A percentile compares a stretch with the other conserved stretches of the same genome.
Conservation (phyloP, 805 yeast species). For the Starmerella bombi region DNA sequence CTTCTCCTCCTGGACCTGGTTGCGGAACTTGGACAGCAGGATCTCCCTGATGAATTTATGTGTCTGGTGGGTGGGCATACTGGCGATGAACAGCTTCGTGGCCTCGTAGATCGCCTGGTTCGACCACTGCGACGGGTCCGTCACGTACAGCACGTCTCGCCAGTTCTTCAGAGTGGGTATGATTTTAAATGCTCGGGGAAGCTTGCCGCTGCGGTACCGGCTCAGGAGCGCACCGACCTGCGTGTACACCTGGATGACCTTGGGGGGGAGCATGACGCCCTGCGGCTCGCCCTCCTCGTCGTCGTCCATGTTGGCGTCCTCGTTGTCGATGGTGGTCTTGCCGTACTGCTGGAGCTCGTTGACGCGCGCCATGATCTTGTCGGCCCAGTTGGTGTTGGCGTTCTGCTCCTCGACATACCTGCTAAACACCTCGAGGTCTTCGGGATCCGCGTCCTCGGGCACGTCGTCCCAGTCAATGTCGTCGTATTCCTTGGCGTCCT, state of each 20-base stretch:
- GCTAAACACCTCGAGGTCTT: slow-evolving; percentile 75
- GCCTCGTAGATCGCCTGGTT: slow-evolving; percentile 93
- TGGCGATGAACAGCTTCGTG: slow-evolving; percentile 83
- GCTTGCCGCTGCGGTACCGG: slow-evolving; percentile 86
- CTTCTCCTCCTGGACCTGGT: slow-evolving; percentile 30
- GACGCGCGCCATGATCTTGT: slow-evolving; percentile 82
- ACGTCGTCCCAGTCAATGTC: slow-evolving; percentile 34
- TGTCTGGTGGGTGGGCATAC: slow-evolving; percentile 74
- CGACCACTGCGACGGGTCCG: slow-evolving; percentile 88
- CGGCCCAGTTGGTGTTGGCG: slow-evolving; percentile 45
- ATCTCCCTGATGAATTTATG: slow-evolving; percentile 57
- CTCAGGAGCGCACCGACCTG: slow-evolving; percentile 78
- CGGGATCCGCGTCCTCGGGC: slow-evolving; percentile 56
- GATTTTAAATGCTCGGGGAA: slow-evolving; percentile 93
- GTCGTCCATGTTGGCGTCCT: slow-evolving; percentile 10
- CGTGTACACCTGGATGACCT: slow-evolving; percentile 87
- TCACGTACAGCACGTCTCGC: slow-evolving; percentile 88
- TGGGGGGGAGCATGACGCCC: slow-evolving; percentile 84
- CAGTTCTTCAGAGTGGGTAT: slow-evolving; percentile 86
- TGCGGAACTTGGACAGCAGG: slow-evolving; percentile 31
- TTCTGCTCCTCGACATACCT: slow-evolving; percentile 36
- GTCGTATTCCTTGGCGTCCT: slow-evolving; percentile 33
- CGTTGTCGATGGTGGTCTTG: slow-evolving; percentile 34
- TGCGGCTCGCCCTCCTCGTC: slow-evolving; percentile 30
- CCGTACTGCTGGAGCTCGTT: slow-evolving; percentile 12